phyloP scores from a whole-genome alignment of 176 grass and related monocot species.

The Aegilops bicornis region DNA sequence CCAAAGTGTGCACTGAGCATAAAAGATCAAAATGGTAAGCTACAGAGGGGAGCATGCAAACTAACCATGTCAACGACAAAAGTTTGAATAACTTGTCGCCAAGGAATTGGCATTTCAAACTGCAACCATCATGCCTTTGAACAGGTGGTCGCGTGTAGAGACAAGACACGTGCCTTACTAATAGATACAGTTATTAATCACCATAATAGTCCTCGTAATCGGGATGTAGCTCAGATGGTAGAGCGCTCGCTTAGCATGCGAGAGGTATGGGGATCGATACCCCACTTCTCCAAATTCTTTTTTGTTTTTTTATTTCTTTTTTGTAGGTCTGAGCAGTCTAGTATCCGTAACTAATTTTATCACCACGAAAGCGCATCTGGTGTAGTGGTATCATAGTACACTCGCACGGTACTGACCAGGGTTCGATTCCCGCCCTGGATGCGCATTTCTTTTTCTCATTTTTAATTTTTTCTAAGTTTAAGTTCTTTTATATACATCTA shows the following conservation, averaged over 20 bases:
- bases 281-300: slow-evolving; percentile 48
- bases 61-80: background rate
- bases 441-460: no score
- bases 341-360: no score
- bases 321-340: no score
- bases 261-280: slow-evolving; percentile 95
- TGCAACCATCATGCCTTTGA: background rate
- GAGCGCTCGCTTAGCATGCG: slow-evolving; percentile 97
- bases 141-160: background rate
- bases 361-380: slow-evolving; percentile 58
- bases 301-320: no score
- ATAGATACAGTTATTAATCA: no score
- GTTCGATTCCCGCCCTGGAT: slow-evolving; percentile 55
- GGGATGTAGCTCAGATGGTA: slow-evolving; percentile 98
- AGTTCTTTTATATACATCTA: no score
- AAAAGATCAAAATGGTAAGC: background rate
- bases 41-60: background rate
- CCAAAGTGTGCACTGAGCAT: background rate
- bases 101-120: background rate
- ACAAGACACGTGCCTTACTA: no score
- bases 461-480: no score
- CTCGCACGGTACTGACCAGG: slow-evolving; percentile 92
- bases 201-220: background rate
- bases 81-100: background rate
- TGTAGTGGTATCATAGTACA: slow-evolving; percentile 99